These are phyloP conservation scores for Yamadazyma atlantica DNA, from an alignment of 1,139 yeast genomes.

Conservation along the genomic window DNA sequence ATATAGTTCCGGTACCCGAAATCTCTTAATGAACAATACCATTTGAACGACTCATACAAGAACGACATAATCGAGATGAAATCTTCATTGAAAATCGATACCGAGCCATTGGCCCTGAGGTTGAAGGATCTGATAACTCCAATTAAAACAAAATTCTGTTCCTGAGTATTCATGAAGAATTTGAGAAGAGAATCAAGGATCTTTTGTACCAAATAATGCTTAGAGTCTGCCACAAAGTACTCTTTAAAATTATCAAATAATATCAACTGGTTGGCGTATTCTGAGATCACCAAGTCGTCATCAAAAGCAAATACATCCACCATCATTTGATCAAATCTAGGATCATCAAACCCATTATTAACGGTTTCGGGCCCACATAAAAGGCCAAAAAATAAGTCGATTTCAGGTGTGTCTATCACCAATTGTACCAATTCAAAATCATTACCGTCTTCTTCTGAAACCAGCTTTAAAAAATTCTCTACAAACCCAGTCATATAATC, in stretches of 20 bases:
- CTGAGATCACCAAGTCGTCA: conserved; percentile 1
- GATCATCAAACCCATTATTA: neutral
- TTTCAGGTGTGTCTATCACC: neutral
- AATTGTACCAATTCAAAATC: neutral
- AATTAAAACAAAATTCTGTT: conserved; percentile 1
- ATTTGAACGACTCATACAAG: conserved; percentile 1
- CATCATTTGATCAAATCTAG: neutral
- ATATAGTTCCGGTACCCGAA: neutral
- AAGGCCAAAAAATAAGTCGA: neutral
- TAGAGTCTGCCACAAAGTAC: neutral
- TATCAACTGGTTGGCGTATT: neutral
- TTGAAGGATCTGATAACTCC: neutral
- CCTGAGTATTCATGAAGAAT: conserved; percentile 2
- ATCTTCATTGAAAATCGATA: neutral
- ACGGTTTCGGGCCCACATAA: neutral
- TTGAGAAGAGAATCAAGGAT: neutral
- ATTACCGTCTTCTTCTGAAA: conserved; percentile 1
- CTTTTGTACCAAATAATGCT: neutral
- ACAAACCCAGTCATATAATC: neutral
- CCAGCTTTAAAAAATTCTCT: neutral
- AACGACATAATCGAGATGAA: conserved; percentile 1
- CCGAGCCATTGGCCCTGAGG: neutral
- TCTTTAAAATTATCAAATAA: neutral
- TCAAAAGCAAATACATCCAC: neutral
- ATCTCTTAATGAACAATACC: neutral